Evolutionary conservation across 2,329 filamentous ascomycete species (phyloP).

Genomic region (Volutella citrinella): DNA sequence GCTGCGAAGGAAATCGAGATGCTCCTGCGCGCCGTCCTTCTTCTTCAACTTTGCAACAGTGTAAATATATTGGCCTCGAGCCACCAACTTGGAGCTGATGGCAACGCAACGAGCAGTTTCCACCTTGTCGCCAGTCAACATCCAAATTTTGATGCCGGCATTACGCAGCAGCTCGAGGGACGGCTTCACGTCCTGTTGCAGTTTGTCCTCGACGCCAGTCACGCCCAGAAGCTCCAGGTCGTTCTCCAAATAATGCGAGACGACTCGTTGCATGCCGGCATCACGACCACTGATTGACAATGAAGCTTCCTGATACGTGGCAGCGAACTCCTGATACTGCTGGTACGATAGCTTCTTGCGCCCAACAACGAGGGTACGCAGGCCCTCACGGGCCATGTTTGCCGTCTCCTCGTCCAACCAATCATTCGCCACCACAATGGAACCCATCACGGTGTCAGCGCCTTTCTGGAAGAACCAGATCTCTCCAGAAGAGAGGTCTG

Average conservation of each 20-base stretch:
- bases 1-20: constrained; percentile 82
- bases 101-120: constrained; percentile 97
- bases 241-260: constrained; percentile 78
- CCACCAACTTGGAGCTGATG: constrained; percentile 89
- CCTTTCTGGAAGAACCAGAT: constrained; percentile 99
- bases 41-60: constrained; percentile 83
- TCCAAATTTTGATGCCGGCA: constrained; percentile 99
- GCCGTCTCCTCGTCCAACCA: constrained; percentile 98
- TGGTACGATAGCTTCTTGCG: constrained; percentile 76
- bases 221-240: constrained; percentile 94
- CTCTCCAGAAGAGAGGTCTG: constrained; percentile 61
- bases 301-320: constrained; percentile 74
- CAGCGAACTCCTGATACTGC: constrained; percentile 78
- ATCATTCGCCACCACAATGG: constrained; percentile 92
- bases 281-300: constrained; percentile 79
- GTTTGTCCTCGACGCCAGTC: constrained; percentile 94
- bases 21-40: constrained; percentile 81
- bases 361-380: constrained; percentile 93
- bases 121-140: constrained; percentile 98
- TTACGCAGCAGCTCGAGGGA: constrained; percentile 93
- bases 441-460: constrained; percentile 96
- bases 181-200: constrained; percentile 93
- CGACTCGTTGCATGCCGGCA: constrained; percentile 72
- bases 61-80: constrained; percentile 92
- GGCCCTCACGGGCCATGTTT: constrained; percentile 98